A percentile compares a stretch with the other conserved stretches of the same genome.
These are phyloP conservation scores for Termitomyces sp. DNA, from an alignment of 768 basidiomycete species.

Conservation along the genomic window DNA sequence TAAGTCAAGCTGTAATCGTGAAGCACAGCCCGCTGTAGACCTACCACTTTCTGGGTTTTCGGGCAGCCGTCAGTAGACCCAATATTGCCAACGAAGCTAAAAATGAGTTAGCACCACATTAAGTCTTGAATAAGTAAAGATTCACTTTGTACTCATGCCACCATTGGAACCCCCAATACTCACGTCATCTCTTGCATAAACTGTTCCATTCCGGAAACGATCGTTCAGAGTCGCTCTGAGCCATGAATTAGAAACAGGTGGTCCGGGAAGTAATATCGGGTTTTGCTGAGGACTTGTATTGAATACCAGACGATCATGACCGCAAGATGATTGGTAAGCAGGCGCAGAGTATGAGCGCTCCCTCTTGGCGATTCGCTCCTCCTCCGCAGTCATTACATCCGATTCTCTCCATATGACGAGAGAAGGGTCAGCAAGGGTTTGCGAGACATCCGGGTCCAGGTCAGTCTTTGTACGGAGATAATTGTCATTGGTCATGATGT, in stretches of 20 bases:
- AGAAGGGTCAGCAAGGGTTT: constrained; percentile 36
- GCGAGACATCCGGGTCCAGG: constrained; percentile 46
- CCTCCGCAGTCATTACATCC: constrained; percentile 54
- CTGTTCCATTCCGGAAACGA: constrained; percentile 26
- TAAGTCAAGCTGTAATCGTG: not conserved
- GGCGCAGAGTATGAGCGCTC: constrained; percentile 20
- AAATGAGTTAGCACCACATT: not conserved
- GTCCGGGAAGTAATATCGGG: constrained; percentile 35
- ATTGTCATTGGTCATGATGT: constrained; percentile 66
- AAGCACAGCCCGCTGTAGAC: constrained; percentile 14
- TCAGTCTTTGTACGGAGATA: constrained; percentile 58
- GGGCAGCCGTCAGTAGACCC: constrained; percentile 72
- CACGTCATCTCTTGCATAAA: constrained; percentile 51
- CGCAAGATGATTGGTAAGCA: constrained; percentile 39
- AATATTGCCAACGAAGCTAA: constrained; percentile 66
- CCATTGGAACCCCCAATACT: constrained; percentile 38
- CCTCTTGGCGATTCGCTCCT: constrained; percentile 33
- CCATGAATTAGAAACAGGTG: constrained; percentile 24
- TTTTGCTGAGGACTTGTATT: constrained; percentile 57
- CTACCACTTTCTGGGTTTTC: constrained; percentile 60
- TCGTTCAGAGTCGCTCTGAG: constrained; percentile 38
- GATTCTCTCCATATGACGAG: constrained; percentile 76
- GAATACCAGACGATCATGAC: constrained; percentile 64
- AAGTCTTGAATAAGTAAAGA: constrained; percentile 5
- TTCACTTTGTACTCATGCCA: constrained; percentile 51